Conservation (phyloP, 202 grass and related monocot species). For the Carex sylvatica region DNA sequence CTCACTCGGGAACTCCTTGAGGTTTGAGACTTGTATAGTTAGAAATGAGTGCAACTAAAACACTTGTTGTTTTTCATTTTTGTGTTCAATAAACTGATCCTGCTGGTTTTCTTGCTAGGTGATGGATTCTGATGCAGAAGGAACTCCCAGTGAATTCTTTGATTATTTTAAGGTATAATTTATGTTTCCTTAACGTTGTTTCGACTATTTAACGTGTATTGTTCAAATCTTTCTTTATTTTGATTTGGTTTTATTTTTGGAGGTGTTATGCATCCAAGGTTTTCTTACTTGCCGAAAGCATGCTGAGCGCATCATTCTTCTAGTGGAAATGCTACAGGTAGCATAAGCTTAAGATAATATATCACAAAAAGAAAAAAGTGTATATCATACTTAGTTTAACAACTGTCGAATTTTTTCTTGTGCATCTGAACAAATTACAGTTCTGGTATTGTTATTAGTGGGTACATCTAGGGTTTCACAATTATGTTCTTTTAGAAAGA, state of each 20-base stretch:
- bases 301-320: conserved; percentile 94
- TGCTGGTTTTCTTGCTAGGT: conserved; percentile 54
- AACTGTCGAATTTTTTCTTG: not conserved
- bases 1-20: conserved; percentile 96
- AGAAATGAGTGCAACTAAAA: not conserved
- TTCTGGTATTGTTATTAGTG: not conserved
- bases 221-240: conserved; percentile 17
- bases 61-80: conserved; percentile 5
- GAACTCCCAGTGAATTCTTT: conserved; percentile 94
- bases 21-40: conserved; percentile 45
- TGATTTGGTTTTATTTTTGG: conserved; percentile 27
- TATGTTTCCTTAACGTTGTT: not conserved
- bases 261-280: conserved; percentile 99
- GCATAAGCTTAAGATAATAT: conserved; percentile 3
- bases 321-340: conserved; percentile 99
- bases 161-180: conserved; percentile 94
- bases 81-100: conserved; percentile 17
- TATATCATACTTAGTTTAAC: not conserved
- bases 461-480: not conserved
- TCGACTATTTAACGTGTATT: conserved; percentile 23
- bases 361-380: not conserved
- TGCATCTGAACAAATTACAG: not conserved
- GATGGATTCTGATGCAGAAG: conserved; percentile 99
- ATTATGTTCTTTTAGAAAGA: not conserved
- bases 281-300: conserved; percentile 98